Evolutionary conservation across 257 asterid genomes (phyloP), one percentile per base, ranked within the genome.

Genomic region (Solanum arcanum): DNA sequence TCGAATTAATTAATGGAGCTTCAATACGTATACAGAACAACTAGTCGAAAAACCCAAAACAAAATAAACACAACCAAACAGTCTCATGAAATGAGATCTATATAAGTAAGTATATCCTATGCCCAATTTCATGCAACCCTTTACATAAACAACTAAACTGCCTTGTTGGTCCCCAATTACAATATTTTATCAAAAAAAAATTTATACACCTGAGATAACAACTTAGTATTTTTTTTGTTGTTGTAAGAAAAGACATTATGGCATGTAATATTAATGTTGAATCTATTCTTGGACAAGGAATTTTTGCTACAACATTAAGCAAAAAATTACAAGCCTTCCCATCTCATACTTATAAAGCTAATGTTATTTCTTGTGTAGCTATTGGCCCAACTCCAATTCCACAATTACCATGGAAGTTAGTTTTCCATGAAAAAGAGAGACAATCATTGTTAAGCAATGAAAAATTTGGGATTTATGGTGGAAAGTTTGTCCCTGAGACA

Each of bases 381-480:
- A 15, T 78, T 83, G 89, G 88, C 2, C 74, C 89, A 10, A 82
- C 66, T 37, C 62, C 9, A 77, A 84, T 44, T 52, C n/a, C 64
- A n/a, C 56, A 62, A 35, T 16, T 21, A 44, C 68, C 74, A 42
- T 46, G 31, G 86, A 35, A 69, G 21, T 88, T 52, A n/a, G 20
- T 83, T 72, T 8, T 83, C 88, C 12, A 89, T 83, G 86, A 86
- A 75, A 81, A 86, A 3, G 87, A 90, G 31, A 86, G 88, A n/a
- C 42, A 37, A 37, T 37, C 86, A 2, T 72, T 21, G 29, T 31
- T 59, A 15, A 86, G n/a, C 47, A 72, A 69, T 86, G 95, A 96
- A 27, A 95, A 94, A 66, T 94, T 91, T 10, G 99, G 99, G 1
- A 90, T 87, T 83, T 96, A 89, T 7, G 99, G 99, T 44, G 99